Evolutionary conservation across 75 land plant species (phyloP).

Genomic region (Picea glauca): DNA sequence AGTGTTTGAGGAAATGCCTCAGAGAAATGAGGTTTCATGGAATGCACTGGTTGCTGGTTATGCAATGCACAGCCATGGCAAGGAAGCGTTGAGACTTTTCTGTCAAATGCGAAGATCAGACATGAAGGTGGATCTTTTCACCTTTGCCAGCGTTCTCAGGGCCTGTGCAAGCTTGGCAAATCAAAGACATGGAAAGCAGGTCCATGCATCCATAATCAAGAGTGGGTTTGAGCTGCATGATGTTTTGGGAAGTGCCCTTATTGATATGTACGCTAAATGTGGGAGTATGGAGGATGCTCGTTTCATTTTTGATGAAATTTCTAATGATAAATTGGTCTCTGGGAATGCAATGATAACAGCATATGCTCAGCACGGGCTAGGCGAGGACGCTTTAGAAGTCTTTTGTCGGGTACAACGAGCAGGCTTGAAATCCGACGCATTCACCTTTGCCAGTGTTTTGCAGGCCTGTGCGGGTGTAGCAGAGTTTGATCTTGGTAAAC

Average conservation of each 20-base stretch:
- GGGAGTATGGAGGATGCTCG: constrained; percentile 25
- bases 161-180: constrained; percentile 28
- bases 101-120: constrained; percentile 15
- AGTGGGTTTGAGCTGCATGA: constrained; percentile 16
- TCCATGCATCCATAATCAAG: constrained; percentile 19
- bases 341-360: constrained; percentile 54
- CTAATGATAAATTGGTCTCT: constrained; percentile 36
- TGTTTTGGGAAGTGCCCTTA: constrained; percentile 19
- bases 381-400: constrained; percentile 29
- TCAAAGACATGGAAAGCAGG: constrained; percentile 18
- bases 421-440: constrained; percentile 28
- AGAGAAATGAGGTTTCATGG: constrained; percentile 26
- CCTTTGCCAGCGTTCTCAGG: constrained; percentile 21
- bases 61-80: background rate
- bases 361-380: constrained; percentile 42
- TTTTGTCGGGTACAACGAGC: constrained; percentile 30
- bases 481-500: constrained; percentile 34
- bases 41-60: constrained; percentile 32
- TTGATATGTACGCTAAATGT: constrained; percentile 45
- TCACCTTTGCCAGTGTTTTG: constrained; percentile 45
- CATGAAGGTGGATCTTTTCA: constrained; percentile 19
- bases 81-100: constrained; percentile 21
- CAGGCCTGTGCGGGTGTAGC: constrained; percentile 47
- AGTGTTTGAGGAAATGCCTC: constrained; percentile 15
- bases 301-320: constrained; percentile 46